Percentiles rank a stretch among this genome's conserved stretches.
Evolutionary conservation across 2,329 filamentous ascomycete genomes (phyloP).

Genomic region (Fusarium floridanum): DNA sequence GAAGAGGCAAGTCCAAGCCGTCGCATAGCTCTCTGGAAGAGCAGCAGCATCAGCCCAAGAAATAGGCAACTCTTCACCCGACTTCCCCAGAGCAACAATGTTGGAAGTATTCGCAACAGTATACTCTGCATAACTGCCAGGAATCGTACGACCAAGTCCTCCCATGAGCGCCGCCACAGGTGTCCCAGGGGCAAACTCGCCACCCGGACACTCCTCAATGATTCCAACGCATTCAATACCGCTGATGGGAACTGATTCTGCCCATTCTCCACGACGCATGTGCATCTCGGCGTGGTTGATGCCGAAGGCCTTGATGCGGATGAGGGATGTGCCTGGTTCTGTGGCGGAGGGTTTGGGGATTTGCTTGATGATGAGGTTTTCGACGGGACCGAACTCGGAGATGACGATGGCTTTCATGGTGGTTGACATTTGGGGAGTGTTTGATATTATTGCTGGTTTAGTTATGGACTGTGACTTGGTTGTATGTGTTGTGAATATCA

Average conservation of each 20-base stretch:
- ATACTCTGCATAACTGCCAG: conserved; percentile 19
- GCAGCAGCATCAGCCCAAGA: conserved; percentile 23
- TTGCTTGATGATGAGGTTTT: not conserved
- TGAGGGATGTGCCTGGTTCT: conserved; percentile 2
- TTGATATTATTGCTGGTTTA: not conserved
- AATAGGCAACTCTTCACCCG: not conserved
- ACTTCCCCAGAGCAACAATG: not conserved
- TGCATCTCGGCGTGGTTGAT: conserved; percentile 31
- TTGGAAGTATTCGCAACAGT: conserved; percentile 9
- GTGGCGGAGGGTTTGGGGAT: not conserved
- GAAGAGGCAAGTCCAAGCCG: conserved; percentile 26
- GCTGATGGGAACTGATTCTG: conserved; percentile 23
- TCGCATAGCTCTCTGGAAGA: conserved; percentile 18
- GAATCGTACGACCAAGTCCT: conserved; percentile 22
- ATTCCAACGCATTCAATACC: conserved; percentile 26
- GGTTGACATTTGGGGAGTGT: not conserved
- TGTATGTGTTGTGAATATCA: not conserved
- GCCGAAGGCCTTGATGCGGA: conserved; percentile 20
- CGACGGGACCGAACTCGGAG: not conserved
- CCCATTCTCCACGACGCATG: conserved; percentile 30
- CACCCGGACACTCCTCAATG: not conserved
- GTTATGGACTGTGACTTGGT: not conserved
- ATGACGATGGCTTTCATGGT: not conserved
- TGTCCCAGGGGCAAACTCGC: conserved; percentile 6
- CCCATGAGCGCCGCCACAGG: conserved; percentile 22